Evolutionary conservation across 768 basidiomycete species (phyloP).

Genomic region (Boletus subparvulus): DNA sequence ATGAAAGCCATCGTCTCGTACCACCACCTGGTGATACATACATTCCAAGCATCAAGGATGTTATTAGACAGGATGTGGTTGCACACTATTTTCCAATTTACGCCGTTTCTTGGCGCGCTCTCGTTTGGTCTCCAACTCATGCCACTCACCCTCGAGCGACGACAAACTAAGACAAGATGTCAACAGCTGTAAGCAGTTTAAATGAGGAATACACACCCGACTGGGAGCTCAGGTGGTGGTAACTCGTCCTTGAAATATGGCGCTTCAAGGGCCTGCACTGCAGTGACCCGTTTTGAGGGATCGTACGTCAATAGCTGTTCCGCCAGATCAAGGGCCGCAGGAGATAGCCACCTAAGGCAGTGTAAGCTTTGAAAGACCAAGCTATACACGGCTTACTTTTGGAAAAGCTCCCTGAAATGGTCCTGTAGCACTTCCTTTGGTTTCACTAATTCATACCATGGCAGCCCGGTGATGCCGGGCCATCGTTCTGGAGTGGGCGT

Average conservation of each 20-base stretch:
- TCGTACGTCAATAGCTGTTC: constrained; percentile 80
- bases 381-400: constrained; percentile 56
- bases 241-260: constrained; percentile 84
- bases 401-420: constrained; percentile 81
- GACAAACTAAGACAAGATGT: constrained; percentile 53
- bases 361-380: background rate
- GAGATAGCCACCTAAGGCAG: constrained; percentile 72
- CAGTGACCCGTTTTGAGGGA: constrained; percentile 73
- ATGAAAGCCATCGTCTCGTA: constrained; percentile 15
- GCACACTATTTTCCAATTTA: constrained; percentile 54
- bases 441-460: constrained; percentile 99
- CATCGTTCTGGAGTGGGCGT: constrained; percentile 83
- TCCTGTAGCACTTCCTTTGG: constrained; percentile 74
- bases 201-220: constrained; percentile 56
- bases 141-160: constrained; percentile 91
- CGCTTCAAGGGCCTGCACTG: constrained; percentile 74
- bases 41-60: constrained; percentile 17
- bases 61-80: constrained; percentile 37
- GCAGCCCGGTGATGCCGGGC: constrained; percentile 78
- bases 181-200: constrained; percentile 1
- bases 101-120: constrained; percentile 82
- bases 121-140: constrained; percentile 93
- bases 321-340: constrained; percentile 84
- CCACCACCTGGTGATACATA: constrained; percentile 12
- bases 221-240: constrained; percentile 70